A percentile compares a stretch with the other conserved stretches of the same genome.
These are phyloP conservation scores for Neodidymelliopsis sp. DNA, from an alignment of 2,329 filamentous ascomycete species.

Conservation along the genomic window DNA sequence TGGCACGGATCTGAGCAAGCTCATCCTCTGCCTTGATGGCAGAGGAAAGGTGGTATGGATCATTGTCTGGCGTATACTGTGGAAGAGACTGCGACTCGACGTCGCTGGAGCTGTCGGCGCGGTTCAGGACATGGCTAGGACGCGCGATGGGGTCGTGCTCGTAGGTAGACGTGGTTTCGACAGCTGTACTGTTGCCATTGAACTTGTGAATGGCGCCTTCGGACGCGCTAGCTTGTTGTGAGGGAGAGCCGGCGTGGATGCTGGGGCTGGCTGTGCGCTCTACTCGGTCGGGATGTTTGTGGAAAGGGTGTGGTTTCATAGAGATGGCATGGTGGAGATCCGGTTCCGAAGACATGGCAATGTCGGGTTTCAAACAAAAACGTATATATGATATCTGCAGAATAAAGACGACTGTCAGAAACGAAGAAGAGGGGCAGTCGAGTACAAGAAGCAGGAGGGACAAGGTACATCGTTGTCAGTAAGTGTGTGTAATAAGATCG, in stretches of 20 bases:
- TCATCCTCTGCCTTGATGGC: constrained; percentile 80
- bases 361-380: neutral
- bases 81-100: constrained; percentile 62
- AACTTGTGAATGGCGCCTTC: constrained; percentile 24
- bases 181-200: constrained; percentile 50
- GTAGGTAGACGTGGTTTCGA: constrained; percentile 44
- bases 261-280: constrained; percentile 42
- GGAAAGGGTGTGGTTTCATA: constrained; percentile 56
- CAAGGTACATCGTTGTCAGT: neutral
- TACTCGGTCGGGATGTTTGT: constrained; percentile 38
- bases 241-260: constrained; percentile 30
- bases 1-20: constrained; percentile 79
- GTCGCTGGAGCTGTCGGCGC: constrained; percentile 26
- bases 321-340: constrained; percentile 59
- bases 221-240: constrained; percentile 25
- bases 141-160: constrained; percentile 47
- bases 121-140: constrained; percentile 41
- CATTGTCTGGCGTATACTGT: constrained; percentile 68
- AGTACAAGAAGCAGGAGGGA: too few relatives aligned
- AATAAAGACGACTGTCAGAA: neutral
- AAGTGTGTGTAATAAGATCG: constrained; percentile 12
- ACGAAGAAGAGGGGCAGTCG: neutral
- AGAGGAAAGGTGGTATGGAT: constrained; percentile 81
- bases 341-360: constrained; percentile 50
- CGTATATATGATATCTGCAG: neutral